These are phyloP conservation scores for Ramalina peruviana DNA, from an alignment of 495 filamentous ascomycete species.

Conservation along the genomic window DNA sequence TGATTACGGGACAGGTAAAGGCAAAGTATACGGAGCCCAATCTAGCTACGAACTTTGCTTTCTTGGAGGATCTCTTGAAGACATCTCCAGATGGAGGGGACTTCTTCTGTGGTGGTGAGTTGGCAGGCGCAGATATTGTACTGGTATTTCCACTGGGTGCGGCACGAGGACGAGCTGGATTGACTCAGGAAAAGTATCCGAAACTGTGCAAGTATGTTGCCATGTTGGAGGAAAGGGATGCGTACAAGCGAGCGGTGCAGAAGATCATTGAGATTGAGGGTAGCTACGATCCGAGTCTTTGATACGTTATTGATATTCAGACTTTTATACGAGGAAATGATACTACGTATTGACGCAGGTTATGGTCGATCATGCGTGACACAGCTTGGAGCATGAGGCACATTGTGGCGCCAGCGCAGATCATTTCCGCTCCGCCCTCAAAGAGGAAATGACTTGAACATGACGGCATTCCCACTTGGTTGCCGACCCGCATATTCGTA, in stretches of 20 bases:
- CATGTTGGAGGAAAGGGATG: conserved; percentile 44
- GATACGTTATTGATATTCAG: background rate
- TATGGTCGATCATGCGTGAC: no score
- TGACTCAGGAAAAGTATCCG: conserved; percentile 44
- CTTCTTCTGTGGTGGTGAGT: conserved; percentile 55
- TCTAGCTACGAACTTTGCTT: conserved; percentile 47
- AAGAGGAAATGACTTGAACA: no score
- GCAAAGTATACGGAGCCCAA: conserved; percentile 47
- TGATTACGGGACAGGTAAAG: conserved; percentile 49
- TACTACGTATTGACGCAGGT: no score
- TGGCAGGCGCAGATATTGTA: conserved; percentile 72
- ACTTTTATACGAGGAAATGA: no score
- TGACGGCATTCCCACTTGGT: no score
- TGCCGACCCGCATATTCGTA: no score
- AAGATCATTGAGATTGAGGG: conserved; percentile 52
- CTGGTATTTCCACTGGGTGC: conserved; percentile 60
- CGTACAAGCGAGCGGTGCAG: conserved; percentile 43
- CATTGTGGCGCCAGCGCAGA: no score
- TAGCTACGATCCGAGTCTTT: conserved; percentile 6
- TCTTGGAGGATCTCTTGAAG: conserved; percentile 57
- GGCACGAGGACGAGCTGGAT: conserved; percentile 25
- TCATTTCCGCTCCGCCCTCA: no score
- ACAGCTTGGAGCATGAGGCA: no score
- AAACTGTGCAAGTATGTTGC: conserved; percentile 48
- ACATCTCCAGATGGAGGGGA: conserved; percentile 47